Evolutionary conservation across 805 yeast genomes (phyloP), one percentile per base, ranked within the genome.

Genomic region (Cyberlindnera nakhonratchasimensis): DNA sequence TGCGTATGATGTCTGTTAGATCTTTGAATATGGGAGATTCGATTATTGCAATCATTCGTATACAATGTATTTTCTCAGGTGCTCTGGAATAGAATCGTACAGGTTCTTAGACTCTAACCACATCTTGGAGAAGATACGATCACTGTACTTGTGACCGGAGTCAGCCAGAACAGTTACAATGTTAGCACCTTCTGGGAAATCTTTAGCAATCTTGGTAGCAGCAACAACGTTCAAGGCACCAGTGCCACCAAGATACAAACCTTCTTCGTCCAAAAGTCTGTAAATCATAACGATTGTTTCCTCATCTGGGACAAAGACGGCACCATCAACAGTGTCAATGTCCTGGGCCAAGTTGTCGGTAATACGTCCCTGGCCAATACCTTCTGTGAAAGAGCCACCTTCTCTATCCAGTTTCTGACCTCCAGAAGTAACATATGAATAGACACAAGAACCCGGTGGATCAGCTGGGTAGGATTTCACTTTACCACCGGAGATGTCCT

Each of bases 321-420:
- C 95, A 53, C 82, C 95, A 59, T 90, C 96, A 28, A 87, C 71
- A 24, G 81, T 62, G 8, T 72, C 82, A 22, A 88, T 67, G 48
- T 87, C 96, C 33, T 79, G 84, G 14, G 70, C 71, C 63, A 90
- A 72, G 63, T 90, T 90, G 49, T 77, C 83, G 6, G 96, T 90
- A 55, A 90, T 83, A 55, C 97, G 75, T 35, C 96, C 96, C 66
- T 90, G 97, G 22, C 97, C 97, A 66, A 90, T 88, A 24, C 97
- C 97, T 67, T 90, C 97, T 22, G 96, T 90, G 63, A 90, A 88
- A 0, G 95, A 84, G 3, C 87, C 78, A 23, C 97, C 97, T 1
- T 75, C 72, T 55, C 89, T 76, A 32, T 79, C 87, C 43, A 82
- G 65, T 10, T 75, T 71, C 58, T 81, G 69, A 24, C 91, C 91